Base-by-base conservation (phyloP, 2,329 filamentous ascomycete species). In the Diaporthe humulicola region DNA sequence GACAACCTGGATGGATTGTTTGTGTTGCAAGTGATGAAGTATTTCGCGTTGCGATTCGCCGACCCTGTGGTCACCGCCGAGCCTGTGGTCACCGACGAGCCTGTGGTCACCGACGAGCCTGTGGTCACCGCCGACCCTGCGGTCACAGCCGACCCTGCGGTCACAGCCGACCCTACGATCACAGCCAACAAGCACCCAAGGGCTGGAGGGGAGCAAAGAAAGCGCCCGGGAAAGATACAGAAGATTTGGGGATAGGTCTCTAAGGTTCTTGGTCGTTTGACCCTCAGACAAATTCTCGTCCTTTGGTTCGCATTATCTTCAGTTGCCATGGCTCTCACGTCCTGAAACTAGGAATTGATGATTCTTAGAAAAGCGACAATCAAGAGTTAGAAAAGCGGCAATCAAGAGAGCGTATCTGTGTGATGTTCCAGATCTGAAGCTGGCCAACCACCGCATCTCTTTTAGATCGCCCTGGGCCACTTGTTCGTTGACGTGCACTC, bases 1-100 rank as follows among this genome's bases (percentile, higher is more conserved):
- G 45, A 70, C 0, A 77, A 79, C 4, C 38, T 10, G 2, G 38
- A 6, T 10, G 38, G 9, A 36, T 0, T 25, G n/a, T 80, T 79
- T n/a, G 78, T 7, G 71, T n/a, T 10, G 7, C 14, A 30, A 36
- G 52, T 60, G 2, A 60, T 17, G 1, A 57, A 33, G 28, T 8
- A 14, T 22, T 69, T 73, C 40, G 71, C 71, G 9, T 14, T 60
- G 61, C 71, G 71, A 14, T 19, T 22, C 17, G 52, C 52, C 10
- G 38, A 50, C n/a, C n/a, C n/a, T n/a, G n/a, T n/a, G n/a, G n/a
- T n/a, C n/a, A n/a, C n/a, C 17, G 52, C 52, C 10, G 38, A 50
- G n/a, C n/a, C n/a, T n/a, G n/a, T n/a, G n/a, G n/a, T n/a, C n/a
- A n/a, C n/a, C 17, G 52, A 40, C 10, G 38, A 50, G n/a, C n/a